These are phyloP conservation scores for Boletus vermiculosoides DNA, from an alignment of 768 basidiomycete genomes.

Conservation along the genomic window DNA sequence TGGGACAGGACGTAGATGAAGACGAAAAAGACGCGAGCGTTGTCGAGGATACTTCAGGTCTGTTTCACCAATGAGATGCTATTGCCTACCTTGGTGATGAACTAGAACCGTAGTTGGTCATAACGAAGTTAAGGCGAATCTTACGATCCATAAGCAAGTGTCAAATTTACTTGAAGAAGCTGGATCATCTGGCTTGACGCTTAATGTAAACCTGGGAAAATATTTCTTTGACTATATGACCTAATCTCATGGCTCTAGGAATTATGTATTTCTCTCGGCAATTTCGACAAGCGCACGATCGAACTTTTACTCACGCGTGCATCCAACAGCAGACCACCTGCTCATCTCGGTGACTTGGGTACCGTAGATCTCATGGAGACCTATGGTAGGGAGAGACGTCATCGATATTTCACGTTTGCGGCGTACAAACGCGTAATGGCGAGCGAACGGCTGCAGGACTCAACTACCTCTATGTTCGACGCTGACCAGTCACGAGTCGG, in stretches of 20 bases:
- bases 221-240: background rate
- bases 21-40: conserved; percentile 36
- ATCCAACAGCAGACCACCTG: conserved; percentile 59
- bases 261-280: conserved; percentile 55
- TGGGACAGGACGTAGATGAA: conserved; percentile 38
- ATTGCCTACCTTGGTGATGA: background rate
- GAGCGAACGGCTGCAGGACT: conserved; percentile 62
- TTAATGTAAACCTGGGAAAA: conserved; percentile 50
- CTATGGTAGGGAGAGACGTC: conserved; percentile 79
- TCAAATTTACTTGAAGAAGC: conserved; percentile 69
- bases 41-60: conserved; percentile 36
- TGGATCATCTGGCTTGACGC: conserved; percentile 66
- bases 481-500: conserved; percentile 52
- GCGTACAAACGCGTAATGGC: conserved; percentile 64
- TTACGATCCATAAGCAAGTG: conserved; percentile 78
- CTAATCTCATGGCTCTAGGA: conserved; percentile 45
- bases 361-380: conserved; percentile 78
- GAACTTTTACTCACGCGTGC: conserved; percentile 77
- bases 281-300: conserved; percentile 78
- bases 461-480: conserved; percentile 41
- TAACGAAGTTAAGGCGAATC: conserved; percentile 52
- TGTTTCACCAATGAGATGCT: conserved; percentile 7
- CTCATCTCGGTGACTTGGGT: conserved; percentile 70
- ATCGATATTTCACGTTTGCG: conserved; percentile 76
- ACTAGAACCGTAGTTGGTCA: conserved; percentile 28